Evolutionary conservation across 441 rosid species (phyloP).

Genomic region (Gossypium gossypioides): DNA sequence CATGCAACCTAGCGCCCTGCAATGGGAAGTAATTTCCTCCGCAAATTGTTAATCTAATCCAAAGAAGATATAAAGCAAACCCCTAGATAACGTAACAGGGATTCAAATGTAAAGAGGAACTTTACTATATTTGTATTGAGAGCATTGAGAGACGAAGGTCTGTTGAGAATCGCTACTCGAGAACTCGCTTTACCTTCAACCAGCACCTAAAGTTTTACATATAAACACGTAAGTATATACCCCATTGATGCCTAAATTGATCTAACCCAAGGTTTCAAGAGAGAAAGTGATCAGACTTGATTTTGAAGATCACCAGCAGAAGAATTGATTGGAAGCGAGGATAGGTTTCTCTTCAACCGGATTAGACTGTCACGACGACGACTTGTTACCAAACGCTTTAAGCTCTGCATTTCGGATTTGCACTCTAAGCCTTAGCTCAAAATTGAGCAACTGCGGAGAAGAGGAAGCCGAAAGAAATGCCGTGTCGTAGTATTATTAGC

Average conservation of each 20-base stretch:
- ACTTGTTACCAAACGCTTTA: slow-evolving; percentile 24
- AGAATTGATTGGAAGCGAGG: slow-evolving; percentile 29
- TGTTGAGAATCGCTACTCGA: slow-evolving; percentile 64
- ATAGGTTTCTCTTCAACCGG: slow-evolving; percentile 25
- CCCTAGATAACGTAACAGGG: not conserved
- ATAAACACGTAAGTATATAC: not conserved
- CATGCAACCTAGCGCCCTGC: slow-evolving; percentile 55
- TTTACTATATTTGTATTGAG: slow-evolving; percentile 59
- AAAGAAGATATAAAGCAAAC: not conserved
- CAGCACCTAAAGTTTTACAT: slow-evolving; percentile 36
- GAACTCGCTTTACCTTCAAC: slow-evolving; percentile 58
- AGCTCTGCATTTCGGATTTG: slow-evolving; percentile 26
- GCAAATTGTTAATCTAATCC: not conserved
- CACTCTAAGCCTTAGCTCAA: slow-evolving; percentile 16
- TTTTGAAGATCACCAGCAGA: slow-evolving; percentile 34
- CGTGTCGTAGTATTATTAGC: not conserved
- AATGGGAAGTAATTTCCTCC: not conserved
- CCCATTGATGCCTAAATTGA: not conserved
- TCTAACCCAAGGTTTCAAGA: not conserved
- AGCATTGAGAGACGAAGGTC: slow-evolving; percentile 71
- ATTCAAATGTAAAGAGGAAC: not conserved
- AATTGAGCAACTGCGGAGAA: slow-evolving; percentile 8
- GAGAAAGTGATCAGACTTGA: slow-evolving; percentile 31
- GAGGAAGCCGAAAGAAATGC: slow-evolving; percentile 13
- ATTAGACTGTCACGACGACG: slow-evolving; percentile 17